Evolutionary conservation across 805 yeast genomes (phyloP).

Genomic region (Saturnispora kantuleensis): DNA sequence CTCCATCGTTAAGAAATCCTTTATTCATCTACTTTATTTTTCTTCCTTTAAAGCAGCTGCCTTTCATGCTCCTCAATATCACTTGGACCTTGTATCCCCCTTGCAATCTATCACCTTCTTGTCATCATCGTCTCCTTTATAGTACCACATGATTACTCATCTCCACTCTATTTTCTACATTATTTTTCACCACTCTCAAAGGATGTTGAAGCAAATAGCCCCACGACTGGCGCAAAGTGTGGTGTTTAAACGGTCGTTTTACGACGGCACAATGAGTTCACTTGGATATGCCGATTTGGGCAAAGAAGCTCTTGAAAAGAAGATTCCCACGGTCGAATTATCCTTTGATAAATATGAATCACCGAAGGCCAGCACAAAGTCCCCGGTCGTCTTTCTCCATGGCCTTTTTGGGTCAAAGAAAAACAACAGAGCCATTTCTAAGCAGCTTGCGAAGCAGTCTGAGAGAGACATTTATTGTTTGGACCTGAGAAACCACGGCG

Average conservation of each 20-base stretch:
- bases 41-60: no score
- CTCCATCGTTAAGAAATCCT: no score
- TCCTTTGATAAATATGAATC: slow-evolving; percentile 36
- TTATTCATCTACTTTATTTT: no score
- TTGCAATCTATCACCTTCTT: no score
- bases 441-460: slow-evolving; percentile 37
- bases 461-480: slow-evolving; percentile 54
- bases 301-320: slow-evolving; percentile 18
- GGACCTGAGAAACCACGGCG: slow-evolving; percentile 87
- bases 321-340: slow-evolving; percentile 44
- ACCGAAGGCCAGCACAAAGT: slow-evolving; percentile 16
- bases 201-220: no score
- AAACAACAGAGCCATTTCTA: slow-evolving; percentile 78
- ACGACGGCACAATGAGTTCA: slow-evolving; percentile 23
- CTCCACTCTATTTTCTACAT: no score
- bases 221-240: no score
- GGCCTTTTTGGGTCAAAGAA: slow-evolving; percentile 80
- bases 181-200: neutral
- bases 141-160: no score
- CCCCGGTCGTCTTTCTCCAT: slow-evolving; percentile 71
- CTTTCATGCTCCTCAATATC: no score
- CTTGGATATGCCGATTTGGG: slow-evolving; percentile 15
- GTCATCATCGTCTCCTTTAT: no score
- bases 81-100: no score
- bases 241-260: slow-evolving; percentile 4